Percentiles rank a stretch among this genome's conserved stretches.
Evolutionary conservation across 139 green algal genomes (phyloP).

Genomic region (Chlorella vulgaris): DNA sequence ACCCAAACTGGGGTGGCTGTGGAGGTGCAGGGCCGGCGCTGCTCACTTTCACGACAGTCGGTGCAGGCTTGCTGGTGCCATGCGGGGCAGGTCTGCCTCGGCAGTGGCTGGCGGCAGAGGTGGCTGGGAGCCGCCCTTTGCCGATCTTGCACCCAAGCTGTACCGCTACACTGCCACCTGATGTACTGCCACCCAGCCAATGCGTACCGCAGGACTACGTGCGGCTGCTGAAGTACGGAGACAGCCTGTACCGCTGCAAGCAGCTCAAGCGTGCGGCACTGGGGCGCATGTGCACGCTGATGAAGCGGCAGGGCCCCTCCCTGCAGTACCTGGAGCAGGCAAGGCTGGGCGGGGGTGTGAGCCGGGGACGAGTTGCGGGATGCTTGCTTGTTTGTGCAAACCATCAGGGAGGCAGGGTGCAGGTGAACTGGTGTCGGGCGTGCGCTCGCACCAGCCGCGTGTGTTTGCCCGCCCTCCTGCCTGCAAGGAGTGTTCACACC

Average conservation of each 20-base stretch:
- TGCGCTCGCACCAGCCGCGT: too few species aligned
- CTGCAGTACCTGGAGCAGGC: conserved; percentile 98
- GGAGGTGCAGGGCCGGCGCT: too few species aligned
- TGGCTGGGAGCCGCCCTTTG: too few species aligned
- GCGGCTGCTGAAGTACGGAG: conserved; percentile 98
- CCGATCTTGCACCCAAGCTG: too few species aligned
- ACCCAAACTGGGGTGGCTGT: too few species aligned
- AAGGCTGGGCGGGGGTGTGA: not conserved
- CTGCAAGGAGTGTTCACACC: too few species aligned
- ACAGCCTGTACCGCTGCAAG: conserved; percentile 99
- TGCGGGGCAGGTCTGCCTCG: too few species aligned
- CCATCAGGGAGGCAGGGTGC: not conserved
- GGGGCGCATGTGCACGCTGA: conserved; percentile 99
- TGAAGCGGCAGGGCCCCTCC: conserved; percentile 92
- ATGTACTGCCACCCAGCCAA: not conserved
- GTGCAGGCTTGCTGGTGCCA: too few species aligned
- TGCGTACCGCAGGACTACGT: conserved; percentile 88
- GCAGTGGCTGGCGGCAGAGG: too few species aligned
- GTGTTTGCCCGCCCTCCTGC: too few species aligned
- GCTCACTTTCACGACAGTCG: too few species aligned
- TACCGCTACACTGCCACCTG: not conserved
- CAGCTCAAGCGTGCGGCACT: conserved; percentile 96
- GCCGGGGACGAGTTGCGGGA: too few species aligned
- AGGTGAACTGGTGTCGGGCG: not conserved
- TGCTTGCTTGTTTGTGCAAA: not conserved